Evolutionary conservation across 352 stramenopile genomes (phyloP), one percentile per base, ranked within the genome.

Genomic region (Phytophthora fragariaefolia): DNA sequence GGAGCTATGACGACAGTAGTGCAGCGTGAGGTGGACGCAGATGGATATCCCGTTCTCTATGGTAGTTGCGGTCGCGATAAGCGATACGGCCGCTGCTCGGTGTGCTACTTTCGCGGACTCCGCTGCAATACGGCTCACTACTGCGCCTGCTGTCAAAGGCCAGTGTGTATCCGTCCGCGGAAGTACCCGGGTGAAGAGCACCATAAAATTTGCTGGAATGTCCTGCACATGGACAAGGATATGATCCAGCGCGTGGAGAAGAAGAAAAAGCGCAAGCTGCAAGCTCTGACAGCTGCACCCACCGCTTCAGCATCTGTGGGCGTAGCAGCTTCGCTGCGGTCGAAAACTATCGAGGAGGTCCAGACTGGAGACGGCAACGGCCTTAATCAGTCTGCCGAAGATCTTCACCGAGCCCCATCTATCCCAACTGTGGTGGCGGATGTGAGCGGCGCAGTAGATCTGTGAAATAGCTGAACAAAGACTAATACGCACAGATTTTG

Each of bases 201-300:
- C 46, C 72, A 80, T 9, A 92, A 92, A 73, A 92, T 92, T 51
- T 92, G 81, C 69, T 92, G 83, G 83, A 92, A 92, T 45, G 83
- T 92, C 60, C 73, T 92, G 34, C 83, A 92, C 58, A 82, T 89
- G 76, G 83, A 92, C 68, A 81, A 85, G 42, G 83, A 89, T 46
- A 90, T 92, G 77, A 63, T 92, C 23, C 77, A 88, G 24, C 83
- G 83, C 49, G 83, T 90, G 15, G 76, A 89, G 64, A 92, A 90
- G 63, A 88, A 84, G 58, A 87, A 86, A 43, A 80, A 82, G 38
- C 77, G 83, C 36, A 82, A 80, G 32, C 32, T 89, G 48, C 74
- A 84, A 46, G 58, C 58, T 13, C n/a, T 58, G 20, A 62, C 48
- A 2, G 54, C 47, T 22, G 64, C 52, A 18, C 40, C 32, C 15